These are phyloP conservation scores for Ophiocordyceps camponoti-rufipedis DNA, from an alignment of 2,329 filamentous ascomycete species.

Conservation along the genomic window DNA sequence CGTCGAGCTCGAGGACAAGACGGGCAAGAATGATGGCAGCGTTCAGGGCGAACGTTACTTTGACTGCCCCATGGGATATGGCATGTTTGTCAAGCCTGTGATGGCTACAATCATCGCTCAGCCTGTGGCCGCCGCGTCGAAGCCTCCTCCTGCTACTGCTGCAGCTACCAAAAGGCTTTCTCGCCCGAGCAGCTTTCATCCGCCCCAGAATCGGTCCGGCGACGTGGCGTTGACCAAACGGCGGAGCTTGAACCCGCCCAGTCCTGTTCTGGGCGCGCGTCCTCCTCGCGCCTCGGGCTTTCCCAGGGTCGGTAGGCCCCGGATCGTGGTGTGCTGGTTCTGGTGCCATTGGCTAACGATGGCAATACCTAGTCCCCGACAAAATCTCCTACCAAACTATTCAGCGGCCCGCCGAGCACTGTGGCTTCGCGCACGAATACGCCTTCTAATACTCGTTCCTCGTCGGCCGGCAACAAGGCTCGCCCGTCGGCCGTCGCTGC, in stretches of 20 bases:
- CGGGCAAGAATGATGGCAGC: conserved; percentile 86
- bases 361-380: conserved; percentile 41
- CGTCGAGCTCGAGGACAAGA: conserved; percentile 64
- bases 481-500: conserved; percentile 35
- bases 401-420: conserved; percentile 36
- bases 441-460: conserved; percentile 34
- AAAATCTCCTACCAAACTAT: conserved; percentile 64
- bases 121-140: conserved; percentile 15
- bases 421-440: conserved; percentile 46
- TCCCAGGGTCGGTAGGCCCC: conserved; percentile 26
- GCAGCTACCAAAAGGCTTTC: conserved; percentile 2
- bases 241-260: conserved; percentile 53
- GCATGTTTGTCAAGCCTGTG: conserved; percentile 70
- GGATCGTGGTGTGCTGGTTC: neutral
- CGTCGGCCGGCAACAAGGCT: conserved; percentile 27
- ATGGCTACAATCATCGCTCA: conserved; percentile 44
- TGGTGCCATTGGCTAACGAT: neutral
- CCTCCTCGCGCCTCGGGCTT: conserved; percentile 35
- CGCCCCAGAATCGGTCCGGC: conserved; percentile 18
- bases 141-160: conserved; percentile 7
- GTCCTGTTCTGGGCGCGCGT: conserved; percentile 51
- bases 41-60: conserved; percentile 83
- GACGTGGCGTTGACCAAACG: conserved; percentile 41
- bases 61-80: conserved; percentile 55
- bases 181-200: conserved; percentile 31